Evolutionary conservation across 441 rosid genomes (phyloP), one percentile per base, ranked within the genome.

Genomic region (Gossypium trilobum): DNA sequence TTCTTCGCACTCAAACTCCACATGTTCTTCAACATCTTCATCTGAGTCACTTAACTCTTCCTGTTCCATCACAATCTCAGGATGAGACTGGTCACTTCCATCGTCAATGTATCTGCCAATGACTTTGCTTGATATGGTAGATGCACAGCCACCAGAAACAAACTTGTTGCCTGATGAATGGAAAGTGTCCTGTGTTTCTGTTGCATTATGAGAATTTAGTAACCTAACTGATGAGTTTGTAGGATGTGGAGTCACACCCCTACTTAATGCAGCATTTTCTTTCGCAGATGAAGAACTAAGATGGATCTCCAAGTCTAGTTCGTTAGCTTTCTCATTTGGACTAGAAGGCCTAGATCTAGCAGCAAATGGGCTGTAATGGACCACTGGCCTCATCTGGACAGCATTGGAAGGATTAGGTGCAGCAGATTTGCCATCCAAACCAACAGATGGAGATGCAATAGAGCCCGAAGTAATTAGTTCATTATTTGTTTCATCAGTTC

Each of bases 31-130:
- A 59, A 85, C 73, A 31, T 90, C 97, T 79, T 95, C 99, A 44
- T 92, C 97, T 44, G 99, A 91, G 79, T 92, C 99, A 70, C 99
- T 95, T 77, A 95, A 83, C 85, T 95, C 97, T 84, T 95, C 99
- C 77, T 89, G 93, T 79, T 95, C 99, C 97, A 95, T 95, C 79
- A 95, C 91, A 79, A 95, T 95, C 73, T 80, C 99, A 1, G 86
- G 88, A 78, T 86, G 88, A 75, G 97, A 85, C 57, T 77, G 86
- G 69, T 88, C 89, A 60, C 61, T 74, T 31, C 78, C 73, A 74
- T 83, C 86, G 20, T 85, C 90, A 63, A 77, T 55, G 79, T 79
- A 77, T 77, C 81, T 71, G 50, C 59, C 72, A 31, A 55, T 67
- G 77, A 42, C 71, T 79, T 75, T 82, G 72, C 79, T 73, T 29